Evolutionary conservation across 1,139 yeast species (phyloP), one percentile per base, ranked within the genome.

Genomic region (Blastobotrys malaysiensis): DNA sequence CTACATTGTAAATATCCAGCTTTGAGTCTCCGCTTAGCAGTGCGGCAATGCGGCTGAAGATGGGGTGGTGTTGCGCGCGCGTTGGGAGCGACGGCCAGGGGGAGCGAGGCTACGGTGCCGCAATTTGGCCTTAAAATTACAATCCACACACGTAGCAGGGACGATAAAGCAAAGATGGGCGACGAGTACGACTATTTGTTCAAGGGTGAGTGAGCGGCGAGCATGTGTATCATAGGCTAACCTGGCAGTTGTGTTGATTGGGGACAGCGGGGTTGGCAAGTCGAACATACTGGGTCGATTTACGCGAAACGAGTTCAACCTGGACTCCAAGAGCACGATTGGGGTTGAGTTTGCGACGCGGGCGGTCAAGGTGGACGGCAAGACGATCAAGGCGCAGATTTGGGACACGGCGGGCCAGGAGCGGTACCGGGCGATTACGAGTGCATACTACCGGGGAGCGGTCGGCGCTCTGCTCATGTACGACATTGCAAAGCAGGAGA

Each of bases 361-460:
- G 71, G 91, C 98, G 2, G 83, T 93, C 55, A 95, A 88, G 65
- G 91, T 93, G 55, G 98, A 93, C 65, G 96, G 95, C 57, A 93
- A 91, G 73, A 80, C 95, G 68, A 90, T 95, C 67, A 93, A 93
- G 73, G 97, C 98, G 7, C 99, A 95, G 73, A 90, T 93, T 68
- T 93, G 99, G 99, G 99, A 93, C 72, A 93, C 99, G 26, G 99
- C 99, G 1, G 99, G 99, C 57, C 99, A 93, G 76, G 99, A 93
- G 73, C 83, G 99, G 69, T 93, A 93, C 76, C 83, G 99, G 66
- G 98, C 99, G 52, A 93, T 93, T 68, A 95, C 99, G 45, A 85
- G 95, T 58, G 99, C 98, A 13, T 93, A 93, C 75, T 93, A 93
- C 72, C 81, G 99, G 69, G 99, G 99, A 49, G 99, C 99, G 0